Evolutionary conservation across 2,329 filamentous ascomycete species (phyloP).

Genomic region (Orbilia ellipsospora): DNA sequence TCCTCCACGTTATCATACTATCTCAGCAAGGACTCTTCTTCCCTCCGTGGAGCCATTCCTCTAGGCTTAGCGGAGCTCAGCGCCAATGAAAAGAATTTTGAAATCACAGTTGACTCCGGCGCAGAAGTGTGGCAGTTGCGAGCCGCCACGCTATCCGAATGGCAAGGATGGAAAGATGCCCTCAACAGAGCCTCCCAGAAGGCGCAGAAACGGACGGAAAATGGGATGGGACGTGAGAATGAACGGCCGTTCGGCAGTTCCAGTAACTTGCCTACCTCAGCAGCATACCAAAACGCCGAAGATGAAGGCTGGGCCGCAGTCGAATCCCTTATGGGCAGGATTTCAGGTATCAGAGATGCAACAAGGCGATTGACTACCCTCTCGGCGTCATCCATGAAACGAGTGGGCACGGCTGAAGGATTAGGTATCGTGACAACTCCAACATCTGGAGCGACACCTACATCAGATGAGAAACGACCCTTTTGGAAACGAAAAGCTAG

Average conservation of each 20-base stretch:
- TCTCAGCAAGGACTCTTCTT: conserved; percentile 90
- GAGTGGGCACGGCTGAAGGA: conserved; percentile 25
- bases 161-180: conserved; percentile 85
- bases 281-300: conserved; percentile 66
- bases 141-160: conserved; percentile 84
- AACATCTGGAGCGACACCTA: conserved; percentile 43
- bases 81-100: conserved; percentile 84
- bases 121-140: conserved; percentile 96
- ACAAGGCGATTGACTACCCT: conserved; percentile 82
- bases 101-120: conserved; percentile 96
- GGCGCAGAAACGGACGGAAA: conserved; percentile 66
- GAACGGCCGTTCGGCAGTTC: conserved; percentile 19
- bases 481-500: conserved; percentile 95
- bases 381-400: conserved; percentile 59
- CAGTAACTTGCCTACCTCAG: conserved; percentile 39
- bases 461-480: conserved; percentile 71
- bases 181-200: conserved; percentile 82
- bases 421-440: conserved; percentile 32
- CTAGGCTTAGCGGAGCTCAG: conserved; percentile 90
- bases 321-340: conserved; percentile 83
- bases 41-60: conserved; percentile 89
- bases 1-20: conserved; percentile 97
- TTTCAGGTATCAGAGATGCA: conserved; percentile 88
- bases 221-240: conserved; percentile 52
- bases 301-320: conserved; percentile 88